These are phyloP conservation scores for Fagopyrum tataricum DNA, from an alignment of 148 eudicot genomes.

Conservation along the genomic window DNA sequence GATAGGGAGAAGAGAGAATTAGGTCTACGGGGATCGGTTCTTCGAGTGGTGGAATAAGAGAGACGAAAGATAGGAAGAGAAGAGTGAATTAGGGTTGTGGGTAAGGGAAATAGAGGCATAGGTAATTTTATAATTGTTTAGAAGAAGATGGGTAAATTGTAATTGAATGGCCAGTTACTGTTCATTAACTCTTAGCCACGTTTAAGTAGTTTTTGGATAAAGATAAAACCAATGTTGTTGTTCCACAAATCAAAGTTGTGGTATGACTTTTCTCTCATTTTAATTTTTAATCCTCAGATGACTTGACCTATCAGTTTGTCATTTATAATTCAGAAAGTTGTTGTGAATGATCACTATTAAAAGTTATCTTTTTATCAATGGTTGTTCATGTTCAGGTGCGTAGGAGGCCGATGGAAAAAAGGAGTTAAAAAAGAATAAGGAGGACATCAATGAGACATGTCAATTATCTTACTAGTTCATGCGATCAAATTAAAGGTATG, in stretches of 20 bases:
- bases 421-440: conserved; percentile 85
- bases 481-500: conserved; percentile 87
- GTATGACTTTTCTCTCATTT: conserved; percentile 32
- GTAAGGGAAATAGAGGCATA: too few relatives aligned
- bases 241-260: conserved; percentile 99
- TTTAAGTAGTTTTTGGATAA: too few relatives aligned
- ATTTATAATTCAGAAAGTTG: background rate
- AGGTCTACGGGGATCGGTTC: too few relatives aligned
- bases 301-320: background rate
- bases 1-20: too few relatives aligned
- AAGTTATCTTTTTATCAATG: background rate
- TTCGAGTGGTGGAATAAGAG: too few relatives aligned
- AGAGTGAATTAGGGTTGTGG: too few relatives aligned
- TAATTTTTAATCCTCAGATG: background rate
- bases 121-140: too few relatives aligned
- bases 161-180: too few relatives aligned
- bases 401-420: conserved; percentile 89
- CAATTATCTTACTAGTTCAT: conserved; percentile 68
- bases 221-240: conserved; percentile 71
- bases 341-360: too few relatives aligned
- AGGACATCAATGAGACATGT: conserved; percentile 77
- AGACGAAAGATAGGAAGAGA: too few relatives aligned
- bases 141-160: too few relatives aligned
- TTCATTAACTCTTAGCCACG: too few relatives aligned
- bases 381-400: conserved; percentile 57